Evolutionary conservation across 2,329 filamentous ascomycete species (phyloP).

Genomic region (Neofusicoccum sp.): DNA sequence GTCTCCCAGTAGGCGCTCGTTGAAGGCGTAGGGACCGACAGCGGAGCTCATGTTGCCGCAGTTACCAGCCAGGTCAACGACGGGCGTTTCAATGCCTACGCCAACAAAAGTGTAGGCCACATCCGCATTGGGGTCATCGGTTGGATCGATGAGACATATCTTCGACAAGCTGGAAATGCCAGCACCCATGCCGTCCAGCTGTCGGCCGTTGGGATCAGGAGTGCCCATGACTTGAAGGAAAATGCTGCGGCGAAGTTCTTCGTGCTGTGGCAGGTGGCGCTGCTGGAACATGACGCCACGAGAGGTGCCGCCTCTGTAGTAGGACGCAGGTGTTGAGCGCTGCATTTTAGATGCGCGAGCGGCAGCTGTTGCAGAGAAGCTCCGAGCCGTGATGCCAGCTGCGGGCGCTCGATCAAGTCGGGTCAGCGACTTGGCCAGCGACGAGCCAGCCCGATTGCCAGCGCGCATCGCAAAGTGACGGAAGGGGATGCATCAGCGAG

Average conservation of each 20-base stretch:
- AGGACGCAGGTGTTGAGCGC: constrained; percentile 46
- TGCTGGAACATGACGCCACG: constrained; percentile 61
- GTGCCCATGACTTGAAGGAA: constrained; percentile 62
- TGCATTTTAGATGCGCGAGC: constrained; percentile 1
- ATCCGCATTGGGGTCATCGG: constrained; percentile 51
- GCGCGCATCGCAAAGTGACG: background rate
- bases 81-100: constrained; percentile 60
- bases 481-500: background rate
- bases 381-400: background rate
- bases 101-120: constrained; percentile 72
- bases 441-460: background rate
- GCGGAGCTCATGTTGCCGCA: constrained; percentile 73
- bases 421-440: background rate
- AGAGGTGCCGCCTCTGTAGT: constrained; percentile 69
- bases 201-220: constrained; percentile 65
- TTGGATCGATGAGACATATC: constrained; percentile 62
- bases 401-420: background rate
- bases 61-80: constrained; percentile 66
- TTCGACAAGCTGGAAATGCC: constrained; percentile 70
- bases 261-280: constrained; percentile 51
- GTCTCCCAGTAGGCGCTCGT: constrained; percentile 1
- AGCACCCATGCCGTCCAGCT: constrained; percentile 70
- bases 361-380: background rate
- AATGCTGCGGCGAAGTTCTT: constrained; percentile 51
- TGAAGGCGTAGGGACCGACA: constrained; percentile 61